Evolutionary conservation across 1,284 basidiomycete genomes (phyloP), one percentile per base, ranked within the genome.

Genomic region (Moniliella sp.): DNA sequence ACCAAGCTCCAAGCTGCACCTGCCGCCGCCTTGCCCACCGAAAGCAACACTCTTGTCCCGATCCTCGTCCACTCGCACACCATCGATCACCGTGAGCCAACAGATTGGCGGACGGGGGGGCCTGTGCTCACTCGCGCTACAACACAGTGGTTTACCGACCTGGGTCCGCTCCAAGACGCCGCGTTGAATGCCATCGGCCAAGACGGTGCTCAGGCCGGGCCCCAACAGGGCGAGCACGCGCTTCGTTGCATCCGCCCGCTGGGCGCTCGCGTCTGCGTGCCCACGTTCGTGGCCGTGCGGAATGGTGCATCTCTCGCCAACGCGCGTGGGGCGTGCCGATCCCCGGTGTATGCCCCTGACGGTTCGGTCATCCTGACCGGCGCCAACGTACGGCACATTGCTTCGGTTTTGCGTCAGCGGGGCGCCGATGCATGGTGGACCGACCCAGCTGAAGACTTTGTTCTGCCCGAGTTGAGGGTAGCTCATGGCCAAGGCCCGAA

Each of bases 231-330:
- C 67, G 94, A 2, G 60, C 74, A 30, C 60, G 68, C 2, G 80
- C 94, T 15, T 50, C 67, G 0, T 94, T 94, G 60, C 71, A 75
- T 35, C 88, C 91, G 1, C 16, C 32, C 4, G 36, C 44, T 11
- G 49, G 46, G 1, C 38, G 43, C 3, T 33, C 42, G 9, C 75
- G 86, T 2, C 71, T 99, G 3, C 74, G 80, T 43, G 67, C 82
- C 0, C 91, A 84, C 58, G 68, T 94, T 18, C 68, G 68, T 2
- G 77, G 76, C 0, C 78, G 91, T 3, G 83, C 82, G 0, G 91
- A 97, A 64, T 99, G 91, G 91, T 99, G 91, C 57, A 94, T 99
- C 37, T 97, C 88, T 18, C 76, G 91, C 2, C 91, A 99, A 58
- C 76, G 91, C 11, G 77, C 79, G 11, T 97, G 91, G 91, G 91